Base-by-base conservation (phyloP, 2,329 filamentous ascomycete genomes). In the Akanthomyces lecanii region DNA sequence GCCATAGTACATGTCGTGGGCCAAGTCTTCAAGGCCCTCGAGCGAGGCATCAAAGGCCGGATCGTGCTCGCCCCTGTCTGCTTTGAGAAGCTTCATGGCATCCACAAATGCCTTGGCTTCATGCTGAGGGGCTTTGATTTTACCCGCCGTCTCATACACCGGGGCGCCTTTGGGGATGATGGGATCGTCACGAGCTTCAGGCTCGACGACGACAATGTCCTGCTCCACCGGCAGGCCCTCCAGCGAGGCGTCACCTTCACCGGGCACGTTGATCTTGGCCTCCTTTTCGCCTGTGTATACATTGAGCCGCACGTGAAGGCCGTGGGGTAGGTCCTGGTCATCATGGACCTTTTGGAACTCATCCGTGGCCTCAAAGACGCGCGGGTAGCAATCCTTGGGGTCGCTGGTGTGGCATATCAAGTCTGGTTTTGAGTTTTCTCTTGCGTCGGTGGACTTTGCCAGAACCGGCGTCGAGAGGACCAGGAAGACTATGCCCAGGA, bases 1-100 rank as follows among this genome's bases (percentile, higher is more conserved):
- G 11, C 87, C 87, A 72, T 89, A 90, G 76, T 88, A 89, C 66
- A 89, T 85, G 72, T 89, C 87, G 72, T 89, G 86, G 0, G 86
- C 82, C 33, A 89, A 75, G 7, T 89, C 86, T 65, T 83, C 79
- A n/a, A 90, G 79, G 40, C 78, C 78, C 40, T 83, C 79, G 8
- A 90, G 77, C 0, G 83, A 82, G 12, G 75, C 75, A 47, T 82
- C 79, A 16, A 85, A 75, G 3, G 70, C 72, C 60, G 74, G 67
- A 18, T 72, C 71, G 47, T 67, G 66, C 7, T 68, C 67, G 23
- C 65, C 67, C 12, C 69, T 68, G n/a, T 78, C 76, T 53, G 73
- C 77, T 68, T 83, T 82, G 56, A 88, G 71, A 45, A 79, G 75
- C 40, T 77, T 73, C 55, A 88, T 74, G 10, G 82, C 80, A 28